phyloP scores from a whole-genome alignment of 192 early-diverging fungal species.

The Piromyces finnis region DNA sequence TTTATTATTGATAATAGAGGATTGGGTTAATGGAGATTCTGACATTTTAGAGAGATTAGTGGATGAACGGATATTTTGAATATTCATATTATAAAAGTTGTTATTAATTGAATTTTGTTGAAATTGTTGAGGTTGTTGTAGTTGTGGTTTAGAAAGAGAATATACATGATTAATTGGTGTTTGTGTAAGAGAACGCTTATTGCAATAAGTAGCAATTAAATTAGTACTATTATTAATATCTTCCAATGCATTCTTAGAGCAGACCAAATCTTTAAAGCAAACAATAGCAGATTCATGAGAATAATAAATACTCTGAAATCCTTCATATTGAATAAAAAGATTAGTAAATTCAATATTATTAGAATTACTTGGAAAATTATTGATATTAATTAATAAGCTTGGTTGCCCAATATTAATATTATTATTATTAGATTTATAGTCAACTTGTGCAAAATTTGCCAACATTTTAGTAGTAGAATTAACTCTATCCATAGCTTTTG shows the following conservation, averaged over 20 bases:
- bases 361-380: constrained; percentile 1
- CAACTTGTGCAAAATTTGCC: constrained; percentile 4
- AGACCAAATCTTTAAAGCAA: background rate
- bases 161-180: background rate
- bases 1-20: background rate
- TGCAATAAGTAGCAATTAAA: constrained; percentile 1
- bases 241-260: background rate
- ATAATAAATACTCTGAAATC: background rate
- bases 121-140: background rate
- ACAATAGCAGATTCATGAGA: background rate
- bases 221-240: constrained; percentile 3
- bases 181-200: background rate
- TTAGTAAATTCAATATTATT: constrained; percentile 2
- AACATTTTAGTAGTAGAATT: constrained; percentile 3
- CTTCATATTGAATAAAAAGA: constrained; percentile 2
- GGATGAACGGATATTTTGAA: background rate
- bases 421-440: constrained; percentile 1
- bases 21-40: background rate
- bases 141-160: too few relatives aligned
- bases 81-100: background rate
- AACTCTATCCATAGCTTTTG: background rate
- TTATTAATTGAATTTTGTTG: background rate
- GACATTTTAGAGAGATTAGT: background rate
- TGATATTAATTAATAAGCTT: background rate
- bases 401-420: background rate